A percentile compares a stretch with the other conserved stretches of the same genome.
Conservation (phyloP, 1,139 yeast genomes). For the Suzukiozyma palmioleophila region DNA sequence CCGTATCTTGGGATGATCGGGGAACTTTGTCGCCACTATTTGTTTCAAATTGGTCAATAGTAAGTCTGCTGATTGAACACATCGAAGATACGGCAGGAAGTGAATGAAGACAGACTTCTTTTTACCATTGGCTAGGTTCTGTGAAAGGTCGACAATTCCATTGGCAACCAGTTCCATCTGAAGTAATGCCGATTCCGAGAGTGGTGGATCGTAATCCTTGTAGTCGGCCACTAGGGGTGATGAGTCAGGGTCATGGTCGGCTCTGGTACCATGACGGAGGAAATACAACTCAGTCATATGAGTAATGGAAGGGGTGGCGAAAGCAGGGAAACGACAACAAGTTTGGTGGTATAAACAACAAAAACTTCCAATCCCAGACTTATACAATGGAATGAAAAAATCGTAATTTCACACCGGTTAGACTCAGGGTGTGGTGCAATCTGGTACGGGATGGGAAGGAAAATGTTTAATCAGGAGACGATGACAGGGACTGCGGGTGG, state of each 20-base stretch:
- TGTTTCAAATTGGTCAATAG: slow-evolving; percentile 29
- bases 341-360: neutral
- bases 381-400: too few species aligned
- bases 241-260: slow-evolving; percentile 33
- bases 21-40: slow-evolving; percentile 19
- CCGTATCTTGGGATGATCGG: slow-evolving; percentile 28
- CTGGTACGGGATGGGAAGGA: too few species aligned
- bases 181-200: slow-evolving; percentile 25
- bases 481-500: too few species aligned
- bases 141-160: slow-evolving; percentile 23
- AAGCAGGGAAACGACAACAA: neutral
- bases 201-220: slow-evolving; percentile 38
- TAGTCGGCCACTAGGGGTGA: slow-evolving; percentile 26
- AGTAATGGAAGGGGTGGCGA: neutral
- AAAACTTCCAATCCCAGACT: too few species aligned
- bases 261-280: slow-evolving; percentile 44
- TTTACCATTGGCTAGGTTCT: slow-evolving; percentile 19
- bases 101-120: slow-evolving; percentile 40
- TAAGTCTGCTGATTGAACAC: slow-evolving; percentile 44
- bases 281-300: slow-evolving; percentile 39
- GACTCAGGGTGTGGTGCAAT: too few species aligned
- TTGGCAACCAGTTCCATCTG: slow-evolving; percentile 30
- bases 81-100: slow-evolving; percentile 42
- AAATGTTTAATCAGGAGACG: too few species aligned
- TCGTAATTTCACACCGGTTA: too few species aligned